Evolutionary conservation across 371 early-diverging fungal genomes (phyloP).

Genomic region (Phascolomyces articulosus): DNA sequence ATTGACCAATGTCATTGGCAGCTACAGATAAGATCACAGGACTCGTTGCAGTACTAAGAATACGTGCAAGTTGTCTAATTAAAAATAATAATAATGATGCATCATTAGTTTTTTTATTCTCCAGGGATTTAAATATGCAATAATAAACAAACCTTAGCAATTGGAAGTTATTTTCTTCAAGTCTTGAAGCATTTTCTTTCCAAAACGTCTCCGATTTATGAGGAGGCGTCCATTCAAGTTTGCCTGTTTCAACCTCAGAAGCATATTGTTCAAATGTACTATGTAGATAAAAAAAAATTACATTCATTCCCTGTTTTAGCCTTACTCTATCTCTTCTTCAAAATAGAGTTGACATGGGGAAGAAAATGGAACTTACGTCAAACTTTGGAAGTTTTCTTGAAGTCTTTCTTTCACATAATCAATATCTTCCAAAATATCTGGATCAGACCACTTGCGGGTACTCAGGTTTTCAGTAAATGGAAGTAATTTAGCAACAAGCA

Average conservation of each 20-base stretch:
- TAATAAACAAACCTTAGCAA: slow-evolving; percentile 59
- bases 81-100: too few species aligned
- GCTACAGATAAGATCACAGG: slow-evolving; percentile 83
- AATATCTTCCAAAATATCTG: slow-evolving; percentile 85
- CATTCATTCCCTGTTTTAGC: not conserved
- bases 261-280: slow-evolving; percentile 95
- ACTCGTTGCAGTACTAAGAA: slow-evolving; percentile 68
- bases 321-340: not conserved
- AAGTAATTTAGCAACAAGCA: slow-evolving; percentile 86
- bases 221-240: slow-evolving; percentile 92
- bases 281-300: not conserved
- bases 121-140: not conserved
- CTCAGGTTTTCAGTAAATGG: slow-evolving; percentile 81
- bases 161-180: slow-evolving; percentile 80
- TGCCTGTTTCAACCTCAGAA: slow-evolving; percentile 85
- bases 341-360: not conserved
- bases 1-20: slow-evolving; percentile 93
- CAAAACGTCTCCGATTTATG: slow-evolving; percentile 93
- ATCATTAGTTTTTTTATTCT: too few species aligned
- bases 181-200: slow-evolving; percentile 81
- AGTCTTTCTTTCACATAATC: slow-evolving; percentile 74
- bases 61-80: slow-evolving; percentile 65
- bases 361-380: slow-evolving; percentile 52
- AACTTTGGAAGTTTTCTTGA: slow-evolving; percentile 72
- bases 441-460: slow-evolving; percentile 90